Evolutionary conservation across 2,329 filamentous ascomycete genomes (phyloP).

Genomic region (Pseudocercospora pini-densiflorae): DNA sequence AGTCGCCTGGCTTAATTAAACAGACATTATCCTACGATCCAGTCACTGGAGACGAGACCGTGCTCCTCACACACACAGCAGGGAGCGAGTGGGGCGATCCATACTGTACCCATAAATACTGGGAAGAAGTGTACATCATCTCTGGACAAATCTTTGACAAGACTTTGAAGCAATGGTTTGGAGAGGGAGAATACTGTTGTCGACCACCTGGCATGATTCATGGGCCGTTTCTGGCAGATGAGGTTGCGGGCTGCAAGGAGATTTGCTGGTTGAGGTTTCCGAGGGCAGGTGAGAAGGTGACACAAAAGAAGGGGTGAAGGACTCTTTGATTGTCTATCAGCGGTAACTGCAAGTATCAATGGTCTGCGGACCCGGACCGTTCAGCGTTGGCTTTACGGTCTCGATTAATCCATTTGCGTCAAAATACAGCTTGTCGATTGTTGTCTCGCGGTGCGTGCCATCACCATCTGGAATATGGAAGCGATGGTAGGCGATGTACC

Average conservation of each 20-base stretch:
- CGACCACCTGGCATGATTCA: background rate
- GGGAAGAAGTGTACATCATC: background rate
- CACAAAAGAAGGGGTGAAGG: background rate
- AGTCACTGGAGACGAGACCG: background rate
- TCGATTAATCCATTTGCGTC: slow-evolving; percentile 46
- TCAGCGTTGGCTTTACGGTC: slow-evolving; percentile 45
- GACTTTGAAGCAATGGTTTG: background rate
- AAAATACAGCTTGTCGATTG: slow-evolving; percentile 50
- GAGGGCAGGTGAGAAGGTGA: background rate
- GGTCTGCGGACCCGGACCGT: slow-evolving; percentile 25
- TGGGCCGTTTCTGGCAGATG: background rate
- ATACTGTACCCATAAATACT: background rate
- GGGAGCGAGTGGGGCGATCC: background rate
- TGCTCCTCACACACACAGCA: background rate
- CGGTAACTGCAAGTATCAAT: background rate
- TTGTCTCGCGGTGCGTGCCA: slow-evolving; percentile 50
- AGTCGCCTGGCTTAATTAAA: background rate
- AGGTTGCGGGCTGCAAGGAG: background rate
- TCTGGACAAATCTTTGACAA: background rate
- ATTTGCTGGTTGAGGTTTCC: background rate
- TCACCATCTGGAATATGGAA: slow-evolving; percentile 53
- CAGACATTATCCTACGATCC: background rate
- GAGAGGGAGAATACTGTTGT: background rate
- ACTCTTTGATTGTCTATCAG: background rate
- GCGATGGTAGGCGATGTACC: slow-evolving; percentile 57